Evolutionary conservation across 495 filamentous ascomycete genomes (phyloP).

Genomic region (Terfezia claveryi): DNA sequence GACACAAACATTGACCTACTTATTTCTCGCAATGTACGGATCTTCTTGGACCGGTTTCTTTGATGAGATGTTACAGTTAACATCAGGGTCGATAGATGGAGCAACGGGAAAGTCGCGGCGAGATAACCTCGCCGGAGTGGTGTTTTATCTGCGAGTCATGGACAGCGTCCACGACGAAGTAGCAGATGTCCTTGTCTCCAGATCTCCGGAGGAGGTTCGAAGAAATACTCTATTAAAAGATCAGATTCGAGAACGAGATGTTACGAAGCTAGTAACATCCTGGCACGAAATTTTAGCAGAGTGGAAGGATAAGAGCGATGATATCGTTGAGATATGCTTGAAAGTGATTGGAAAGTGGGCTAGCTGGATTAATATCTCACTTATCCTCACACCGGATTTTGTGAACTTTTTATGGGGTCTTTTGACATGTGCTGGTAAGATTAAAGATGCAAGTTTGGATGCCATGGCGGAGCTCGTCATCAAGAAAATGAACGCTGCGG

Average conservation of each 20-base stretch:
- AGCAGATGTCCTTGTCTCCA: slow-evolving; percentile 66
- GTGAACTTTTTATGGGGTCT: slow-evolving; percentile 63
- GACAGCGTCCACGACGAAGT: slow-evolving; percentile 90
- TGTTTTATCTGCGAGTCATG: slow-evolving; percentile 73
- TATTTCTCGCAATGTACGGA: slow-evolving; percentile 69
- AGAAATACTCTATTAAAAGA: slow-evolving; percentile 75
- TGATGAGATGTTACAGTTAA: slow-evolving; percentile 60
- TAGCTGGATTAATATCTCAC: slow-evolving; percentile 87
- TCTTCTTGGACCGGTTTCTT: slow-evolving; percentile 70
- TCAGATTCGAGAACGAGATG: slow-evolving; percentile 59
- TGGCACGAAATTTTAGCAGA: slow-evolving; percentile 78
- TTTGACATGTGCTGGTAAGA: slow-evolving; percentile 46
- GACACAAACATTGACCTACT: slow-evolving; percentile 76
- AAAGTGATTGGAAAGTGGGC: slow-evolving; percentile 86
- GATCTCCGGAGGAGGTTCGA: slow-evolving; percentile 50
- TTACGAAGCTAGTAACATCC: slow-evolving; percentile 58
- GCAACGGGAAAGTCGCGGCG: slow-evolving; percentile 16
- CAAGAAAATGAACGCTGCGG: slow-evolving; percentile 87
- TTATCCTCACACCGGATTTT: slow-evolving; percentile 75
- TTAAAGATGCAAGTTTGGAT: slow-evolving; percentile 71
- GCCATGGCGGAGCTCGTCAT: slow-evolving; percentile 84
- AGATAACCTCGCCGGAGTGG: slow-evolving; percentile 52
- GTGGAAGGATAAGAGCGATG: slow-evolving; percentile 53
- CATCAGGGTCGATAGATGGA: slow-evolving; percentile 30
- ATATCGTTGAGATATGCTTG: slow-evolving; percentile 63